phyloP scores from a whole-genome alignment of 305 asterid species.

The Striga hermonthica region DNA sequence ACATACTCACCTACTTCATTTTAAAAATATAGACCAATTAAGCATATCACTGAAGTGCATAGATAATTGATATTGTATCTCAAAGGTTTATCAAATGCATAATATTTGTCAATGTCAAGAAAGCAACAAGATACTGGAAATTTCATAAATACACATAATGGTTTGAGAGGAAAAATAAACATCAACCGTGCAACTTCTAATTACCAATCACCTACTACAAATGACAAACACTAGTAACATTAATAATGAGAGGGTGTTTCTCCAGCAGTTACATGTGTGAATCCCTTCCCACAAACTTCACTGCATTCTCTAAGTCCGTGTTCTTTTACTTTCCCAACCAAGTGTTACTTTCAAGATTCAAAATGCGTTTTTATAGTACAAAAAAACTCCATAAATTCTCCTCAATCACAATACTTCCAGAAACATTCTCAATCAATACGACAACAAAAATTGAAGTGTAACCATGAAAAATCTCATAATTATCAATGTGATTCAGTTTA shows the following conservation, averaged over 20 bases:
- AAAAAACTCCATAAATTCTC: too few relatives aligned
- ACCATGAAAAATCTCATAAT: conserved; percentile 14
- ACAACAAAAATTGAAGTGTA: neutral
- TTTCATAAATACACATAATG: neutral
- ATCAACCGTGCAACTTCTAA: neutral
- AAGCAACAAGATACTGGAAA: neutral
- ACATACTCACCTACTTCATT: conserved; percentile 19
- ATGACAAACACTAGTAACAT: neutral
- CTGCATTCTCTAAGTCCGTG: neutral
- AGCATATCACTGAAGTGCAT: neutral
- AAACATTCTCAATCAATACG: too few relatives aligned
- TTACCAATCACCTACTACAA: neutral
- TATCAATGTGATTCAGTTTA: conserved; percentile 10
- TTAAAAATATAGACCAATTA: conserved; percentile 1
- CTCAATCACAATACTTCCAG: too few relatives aligned
- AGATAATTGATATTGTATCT: neutral
- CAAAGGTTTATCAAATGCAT: neutral
- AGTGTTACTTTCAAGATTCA: too few relatives aligned
- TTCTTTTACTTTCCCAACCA: too few relatives aligned
- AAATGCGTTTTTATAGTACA: too few relatives aligned
- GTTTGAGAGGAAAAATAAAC: neutral
- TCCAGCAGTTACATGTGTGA: conserved; percentile 10
- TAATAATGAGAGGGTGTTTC: conserved; percentile 8
- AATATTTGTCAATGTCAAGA: neutral
- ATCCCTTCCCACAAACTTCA: conserved; percentile 1